Percentiles rank a stretch among this genome's conserved stretches.
Evolutionary conservation across 2,329 filamentous ascomycete genomes (phyloP).

Genomic region (Elsinoe australis): DNA sequence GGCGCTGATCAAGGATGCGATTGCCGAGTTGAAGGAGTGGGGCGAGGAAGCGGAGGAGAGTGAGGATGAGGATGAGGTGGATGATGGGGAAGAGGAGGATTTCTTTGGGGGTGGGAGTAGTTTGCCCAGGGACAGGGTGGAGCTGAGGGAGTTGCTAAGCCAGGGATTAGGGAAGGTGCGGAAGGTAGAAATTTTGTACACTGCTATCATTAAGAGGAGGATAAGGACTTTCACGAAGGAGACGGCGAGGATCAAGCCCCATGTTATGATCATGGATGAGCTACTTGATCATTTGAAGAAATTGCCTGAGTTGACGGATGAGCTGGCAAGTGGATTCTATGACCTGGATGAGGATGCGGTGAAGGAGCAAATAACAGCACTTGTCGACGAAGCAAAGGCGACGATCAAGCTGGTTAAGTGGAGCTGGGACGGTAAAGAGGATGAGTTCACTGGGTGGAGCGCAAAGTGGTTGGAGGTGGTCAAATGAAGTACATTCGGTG

Average conservation of each 20-base stretch:
- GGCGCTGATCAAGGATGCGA: slow-evolving; percentile 70
- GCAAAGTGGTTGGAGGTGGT: slow-evolving; percentile 44
- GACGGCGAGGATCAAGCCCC: slow-evolving; percentile 31
- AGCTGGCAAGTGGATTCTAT: slow-evolving; percentile 66
- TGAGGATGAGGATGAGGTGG: slow-evolving; percentile 32
- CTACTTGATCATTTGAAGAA: slow-evolving; percentile 49
- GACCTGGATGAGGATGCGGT: slow-evolving; percentile 54
- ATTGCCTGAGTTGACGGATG: slow-evolving; percentile 61
- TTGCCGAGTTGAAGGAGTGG: slow-evolving; percentile 84
- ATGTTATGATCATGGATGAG: slow-evolving; percentile 43
- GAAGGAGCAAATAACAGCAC: slow-evolving; percentile 51
- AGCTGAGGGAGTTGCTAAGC: slow-evolving; percentile 60
- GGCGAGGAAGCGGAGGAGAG: slow-evolving; percentile 38
- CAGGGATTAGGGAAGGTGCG: slow-evolving; percentile 57
- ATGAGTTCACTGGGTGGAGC: slow-evolving; percentile 76
- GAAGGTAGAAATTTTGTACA: slow-evolving; percentile 60
- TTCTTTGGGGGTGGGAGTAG: slow-evolving; percentile 56
- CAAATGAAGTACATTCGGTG: slow-evolving; percentile 15
- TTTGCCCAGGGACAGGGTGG: slow-evolving; percentile 57
- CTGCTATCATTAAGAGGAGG: slow-evolving; percentile 61
- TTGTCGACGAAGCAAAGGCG: slow-evolving; percentile 52
- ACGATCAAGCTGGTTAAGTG: slow-evolving; percentile 50
- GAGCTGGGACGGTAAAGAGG: slow-evolving; percentile 57
- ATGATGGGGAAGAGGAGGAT: slow-evolving; percentile 55
- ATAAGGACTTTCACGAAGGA: slow-evolving; percentile 48